A percentile compares a stretch with the other conserved stretches of the same genome.
phyloP scores from a whole-genome alignment of 2,329 filamentous ascomycete genomes.

The Celoporthe dispersa region DNA sequence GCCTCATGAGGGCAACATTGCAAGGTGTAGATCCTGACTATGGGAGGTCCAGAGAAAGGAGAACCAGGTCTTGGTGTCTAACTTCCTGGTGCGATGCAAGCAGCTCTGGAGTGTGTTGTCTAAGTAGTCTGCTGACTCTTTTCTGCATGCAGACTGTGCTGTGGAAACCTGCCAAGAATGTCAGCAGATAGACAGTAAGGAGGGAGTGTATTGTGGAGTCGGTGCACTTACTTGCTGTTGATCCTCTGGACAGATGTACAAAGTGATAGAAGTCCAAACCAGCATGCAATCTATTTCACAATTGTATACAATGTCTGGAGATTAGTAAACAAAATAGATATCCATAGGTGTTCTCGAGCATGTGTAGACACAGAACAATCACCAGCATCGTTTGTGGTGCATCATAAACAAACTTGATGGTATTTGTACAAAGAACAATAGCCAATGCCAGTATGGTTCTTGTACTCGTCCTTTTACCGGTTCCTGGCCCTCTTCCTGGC shows the following conservation, averaged over 20 bases:
- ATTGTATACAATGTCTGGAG: background rate
- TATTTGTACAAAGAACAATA: conserved; percentile 6
- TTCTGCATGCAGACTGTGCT: background rate
- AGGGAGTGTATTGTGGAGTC: background rate
- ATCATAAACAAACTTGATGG: conserved; percentile 7
- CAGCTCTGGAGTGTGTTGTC: background rate
- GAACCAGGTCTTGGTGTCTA: background rate
- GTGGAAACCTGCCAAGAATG: background rate
- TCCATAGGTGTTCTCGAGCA: background rate
- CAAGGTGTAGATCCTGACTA: background rate
- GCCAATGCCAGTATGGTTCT: background rate
- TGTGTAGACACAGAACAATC: background rate
- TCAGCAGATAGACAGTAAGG: background rate
- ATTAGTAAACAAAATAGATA: background rate
- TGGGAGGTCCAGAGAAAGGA: background rate
- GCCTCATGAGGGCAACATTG: background rate
- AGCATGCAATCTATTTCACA: background rate
- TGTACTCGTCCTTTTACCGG: conserved; percentile 7
- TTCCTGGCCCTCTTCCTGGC: conserved; percentile 68
- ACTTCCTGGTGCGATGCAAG: background rate
- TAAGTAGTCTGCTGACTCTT: background rate
- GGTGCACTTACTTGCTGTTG: background rate
- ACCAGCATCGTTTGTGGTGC: background rate
- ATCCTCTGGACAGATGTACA: background rate
- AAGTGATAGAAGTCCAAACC: background rate